Evolutionary conservation across 805 yeast species (phyloP), one percentile per base, ranked within the genome.

Genomic region (Suhomyces tanzawaensis): DNA sequence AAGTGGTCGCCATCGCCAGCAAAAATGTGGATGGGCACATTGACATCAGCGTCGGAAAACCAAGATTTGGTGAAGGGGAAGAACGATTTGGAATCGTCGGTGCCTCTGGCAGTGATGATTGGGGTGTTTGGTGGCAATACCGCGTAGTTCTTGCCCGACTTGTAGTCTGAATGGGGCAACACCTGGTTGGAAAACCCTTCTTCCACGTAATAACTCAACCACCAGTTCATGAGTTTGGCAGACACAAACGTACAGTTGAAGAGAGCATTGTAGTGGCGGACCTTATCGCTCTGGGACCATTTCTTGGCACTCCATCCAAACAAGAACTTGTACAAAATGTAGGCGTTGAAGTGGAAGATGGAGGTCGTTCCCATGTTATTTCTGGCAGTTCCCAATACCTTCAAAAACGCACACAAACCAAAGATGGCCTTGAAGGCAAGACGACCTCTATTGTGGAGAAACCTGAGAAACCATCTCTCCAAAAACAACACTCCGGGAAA

Each of bases 231-330:
- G 40, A 86, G 67, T 46, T 80, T 78, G 1, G 88, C 72, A 18
- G 95, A 82, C 12, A 90, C 83, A 57, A 77, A 85, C 4, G 85
- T 86, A 0, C 96, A 96, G 3, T 95, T 83, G 57, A 88, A 90
- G 4, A 90, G 61, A 46, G 91, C 89, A 60, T 86, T 88, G 23
- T 90, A 71, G 44, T 77, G 76, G 50, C 91, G 71, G 17, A 87
- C 63, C 19, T 71, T 63, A 18, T 62, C 67, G 54, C 89, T 85
- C 83, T 51, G 39, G 32, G 64, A 63, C 64, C 97, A 93, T 19
- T 84, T 67, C 11, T 58, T 58, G 51, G 88, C 95, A 53, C 75
- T 78, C 98, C 98, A 93, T 38, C 83, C 86, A 57, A 91, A 87
- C 42, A 91, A 63, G 52, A 77, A 91, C 55, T 85, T 85, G 67